Base-by-base conservation (phyloP, 805 yeast genomes). In the Starmerella davenportii region DNA sequence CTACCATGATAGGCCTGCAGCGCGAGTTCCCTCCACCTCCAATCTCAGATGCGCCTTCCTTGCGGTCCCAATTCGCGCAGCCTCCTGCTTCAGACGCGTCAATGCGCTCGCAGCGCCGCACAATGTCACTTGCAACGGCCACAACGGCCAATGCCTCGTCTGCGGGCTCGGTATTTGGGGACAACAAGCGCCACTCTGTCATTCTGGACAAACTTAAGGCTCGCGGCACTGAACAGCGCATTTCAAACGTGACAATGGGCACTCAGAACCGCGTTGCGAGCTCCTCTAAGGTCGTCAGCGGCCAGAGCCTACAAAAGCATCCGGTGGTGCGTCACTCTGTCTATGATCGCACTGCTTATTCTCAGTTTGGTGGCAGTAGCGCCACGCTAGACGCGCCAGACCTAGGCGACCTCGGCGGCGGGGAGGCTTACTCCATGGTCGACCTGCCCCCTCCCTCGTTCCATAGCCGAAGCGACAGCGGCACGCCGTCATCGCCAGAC, bases 241-340 rank as follows among this genome's bases (percentile, higher is more conserved):
- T 53, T 9, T 29, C 38, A 1, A 42, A 42, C 4, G 46, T 46
- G n/a, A 57, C 60, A 2, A 55, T 57, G 60, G 38, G 47, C 17
- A 43, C 52, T 8, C 61, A 57, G 42, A 46, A 53, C 37, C 59
- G 58, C 1, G 41, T 43, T 19, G 42, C 50, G 9, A 44, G 52
- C 9, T 43, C 52, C 9, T 56, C 60, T 11, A 52, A 53, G 37
- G 51, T 56, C 3, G 50, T 46, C 13, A 56, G 58, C 13, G 59
- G 57, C 4, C 57, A 55, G 20, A 45, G 55, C 14, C 42, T 56
- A 17, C 56, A 51, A 23, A 43, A 44, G 21, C 51, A 51, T 29
- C 50, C 54, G 1, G 28, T 46, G 14, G 46, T 41, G 31, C 46
- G 52, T 5, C 51, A 51, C 17, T 49, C 56, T 5, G 39, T 43